These are phyloP conservation scores for Phylloporus sp. DNA, from an alignment of 768 basidiomycete genomes.

Conservation along the genomic window DNA sequence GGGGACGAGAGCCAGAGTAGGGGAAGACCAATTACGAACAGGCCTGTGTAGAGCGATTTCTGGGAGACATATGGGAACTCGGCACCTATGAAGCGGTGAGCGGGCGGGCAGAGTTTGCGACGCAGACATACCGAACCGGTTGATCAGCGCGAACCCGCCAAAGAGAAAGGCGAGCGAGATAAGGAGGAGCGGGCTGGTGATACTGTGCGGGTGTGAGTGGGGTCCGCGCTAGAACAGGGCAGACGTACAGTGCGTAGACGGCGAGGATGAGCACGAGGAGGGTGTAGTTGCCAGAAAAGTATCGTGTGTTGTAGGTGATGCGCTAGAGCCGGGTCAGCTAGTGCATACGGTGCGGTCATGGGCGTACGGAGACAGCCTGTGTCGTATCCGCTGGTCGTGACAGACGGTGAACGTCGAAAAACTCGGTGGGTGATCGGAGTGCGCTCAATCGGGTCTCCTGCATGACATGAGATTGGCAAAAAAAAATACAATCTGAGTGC, in stretches of 20 bases:
- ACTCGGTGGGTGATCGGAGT: conserved; percentile 68
- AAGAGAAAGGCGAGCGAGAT: conserved; percentile 84
- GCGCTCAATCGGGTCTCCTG: conserved; percentile 80
- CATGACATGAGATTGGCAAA: not conserved
- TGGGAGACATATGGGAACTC: conserved; percentile 81
- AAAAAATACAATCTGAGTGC: conserved; percentile 20
- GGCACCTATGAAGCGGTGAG: conserved; percentile 47
- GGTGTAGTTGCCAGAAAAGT: conserved; percentile 90
- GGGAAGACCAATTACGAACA: conserved; percentile 91
- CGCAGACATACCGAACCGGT: conserved; percentile 71
- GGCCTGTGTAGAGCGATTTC: conserved; percentile 79
- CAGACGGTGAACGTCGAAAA: conserved; percentile 80
- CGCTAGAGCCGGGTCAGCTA: conserved; percentile 37
- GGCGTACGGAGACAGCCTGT: conserved; percentile 62
- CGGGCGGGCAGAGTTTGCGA: not conserved
- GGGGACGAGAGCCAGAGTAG: conserved; percentile 78
- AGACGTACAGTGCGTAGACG: conserved; percentile 79
- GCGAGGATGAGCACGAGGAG: conserved; percentile 71
- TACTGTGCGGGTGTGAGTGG: conserved; percentile 35
- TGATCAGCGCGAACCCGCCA: conserved; percentile 87
- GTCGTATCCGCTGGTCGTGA: conserved; percentile 83
- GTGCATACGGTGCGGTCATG: not conserved
- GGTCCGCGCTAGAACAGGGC: not conserved
- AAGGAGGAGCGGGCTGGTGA: conserved; percentile 81
- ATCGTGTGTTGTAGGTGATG: conserved; percentile 92